Conservation (phyloP, 495 filamentous ascomycete species). For the Trypethelium eluteriae region DNA sequence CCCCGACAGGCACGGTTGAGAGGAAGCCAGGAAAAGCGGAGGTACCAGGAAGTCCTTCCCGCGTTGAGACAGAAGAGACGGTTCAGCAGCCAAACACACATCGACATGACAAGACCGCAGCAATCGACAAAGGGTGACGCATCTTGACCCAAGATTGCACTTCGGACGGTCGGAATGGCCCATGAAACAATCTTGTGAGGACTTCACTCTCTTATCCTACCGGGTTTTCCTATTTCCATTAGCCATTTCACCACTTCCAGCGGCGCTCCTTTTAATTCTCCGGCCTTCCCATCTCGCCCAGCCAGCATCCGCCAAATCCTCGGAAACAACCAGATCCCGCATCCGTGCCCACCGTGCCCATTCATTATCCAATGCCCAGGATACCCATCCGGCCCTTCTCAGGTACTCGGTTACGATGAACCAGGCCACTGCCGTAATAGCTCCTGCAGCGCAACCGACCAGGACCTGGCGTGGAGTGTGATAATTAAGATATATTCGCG, state of each 20-base stretch:
- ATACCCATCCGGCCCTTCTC: conserved; percentile 55
- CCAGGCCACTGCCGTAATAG: conserved; percentile 66
- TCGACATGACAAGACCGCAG: background rate
- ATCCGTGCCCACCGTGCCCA: conserved; percentile 58
- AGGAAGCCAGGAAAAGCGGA: background rate
- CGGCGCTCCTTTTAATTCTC: background rate
- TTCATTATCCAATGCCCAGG: conserved; percentile 64
- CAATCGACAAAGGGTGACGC: background rate
- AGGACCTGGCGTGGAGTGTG: conserved; percentile 84
- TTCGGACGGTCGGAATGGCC: background rate
- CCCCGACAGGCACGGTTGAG: background rate
- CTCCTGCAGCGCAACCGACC: conserved; percentile 66
- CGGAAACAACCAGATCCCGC: conserved; percentile 78
- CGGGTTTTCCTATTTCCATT: background rate
- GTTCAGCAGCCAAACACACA: background rate
- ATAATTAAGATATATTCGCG: conserved; percentile 85
- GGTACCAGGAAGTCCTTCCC: background rate
- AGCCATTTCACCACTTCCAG: background rate
- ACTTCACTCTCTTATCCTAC: background rate
- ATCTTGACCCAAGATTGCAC: background rate
- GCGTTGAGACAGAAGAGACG: background rate
- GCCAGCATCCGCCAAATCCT: conserved; percentile 83
- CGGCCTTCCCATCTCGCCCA: conserved; percentile 78
- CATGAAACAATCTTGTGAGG: background rate
- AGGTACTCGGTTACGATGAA: conserved; percentile 60